Percentiles rank a stretch among this genome's conserved stretches.
Conservation (phyloP, 176 grass and related monocot genomes). For the Oryza glumipatula region DNA sequence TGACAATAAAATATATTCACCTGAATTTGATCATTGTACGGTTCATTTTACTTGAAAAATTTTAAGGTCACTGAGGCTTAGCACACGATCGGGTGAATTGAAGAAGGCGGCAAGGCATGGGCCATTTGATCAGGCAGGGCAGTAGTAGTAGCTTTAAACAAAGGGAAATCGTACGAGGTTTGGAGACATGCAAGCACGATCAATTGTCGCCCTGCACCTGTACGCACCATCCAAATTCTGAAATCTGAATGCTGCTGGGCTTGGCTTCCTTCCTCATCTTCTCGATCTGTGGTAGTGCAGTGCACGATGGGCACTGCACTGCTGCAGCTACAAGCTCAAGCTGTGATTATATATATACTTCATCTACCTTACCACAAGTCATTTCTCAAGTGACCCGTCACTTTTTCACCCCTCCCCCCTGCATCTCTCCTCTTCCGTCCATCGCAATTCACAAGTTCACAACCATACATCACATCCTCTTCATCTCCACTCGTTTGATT, state of each 20-base stretch:
- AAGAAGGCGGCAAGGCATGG: neutral
- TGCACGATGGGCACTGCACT: neutral
- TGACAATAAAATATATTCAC: too few relatives aligned
- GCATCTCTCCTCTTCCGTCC: neutral
- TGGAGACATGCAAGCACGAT: neutral
- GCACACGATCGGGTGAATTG: neutral
- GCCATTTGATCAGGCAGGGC: neutral
- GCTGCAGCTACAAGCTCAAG: neutral
- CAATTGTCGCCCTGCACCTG: neutral
- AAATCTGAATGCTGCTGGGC: neutral
- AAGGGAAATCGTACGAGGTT: neutral
- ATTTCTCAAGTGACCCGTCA: neutral
- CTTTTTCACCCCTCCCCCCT: too few relatives aligned
- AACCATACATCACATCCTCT: neutral
- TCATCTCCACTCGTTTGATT: neutral
- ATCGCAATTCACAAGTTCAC: neutral
- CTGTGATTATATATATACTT: neutral
- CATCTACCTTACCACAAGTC: conserved; percentile 5
- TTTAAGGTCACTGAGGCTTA: too few relatives aligned
- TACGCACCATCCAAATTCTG: neutral
- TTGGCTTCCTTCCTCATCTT: neutral
- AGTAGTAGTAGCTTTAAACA: neutral
- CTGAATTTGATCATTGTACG: neutral
- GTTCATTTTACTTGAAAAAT: too few relatives aligned
- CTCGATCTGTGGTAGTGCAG: neutral